phyloP scores from a whole-genome alignment of 441 rosid species.

The Erodium moschatum region DNA sequence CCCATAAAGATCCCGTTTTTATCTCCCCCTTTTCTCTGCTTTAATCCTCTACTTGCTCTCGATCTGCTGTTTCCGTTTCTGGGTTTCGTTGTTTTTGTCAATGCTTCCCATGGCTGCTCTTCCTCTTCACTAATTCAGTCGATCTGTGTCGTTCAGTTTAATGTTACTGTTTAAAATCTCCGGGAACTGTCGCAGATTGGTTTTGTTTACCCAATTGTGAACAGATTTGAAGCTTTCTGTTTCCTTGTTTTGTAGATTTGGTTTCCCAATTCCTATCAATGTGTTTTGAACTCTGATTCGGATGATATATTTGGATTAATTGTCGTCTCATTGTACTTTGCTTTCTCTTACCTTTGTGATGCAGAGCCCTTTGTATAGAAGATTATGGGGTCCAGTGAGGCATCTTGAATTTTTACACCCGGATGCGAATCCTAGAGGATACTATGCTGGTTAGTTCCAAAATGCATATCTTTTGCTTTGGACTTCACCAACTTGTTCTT shows the following conservation, averaged over 20 bases:
- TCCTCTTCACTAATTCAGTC: neutral
- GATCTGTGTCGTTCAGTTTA: neutral
- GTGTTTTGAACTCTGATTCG: neutral
- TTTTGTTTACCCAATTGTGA: neutral
- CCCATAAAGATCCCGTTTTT: neutral
- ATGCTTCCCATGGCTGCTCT: neutral
- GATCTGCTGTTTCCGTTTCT: constrained; percentile 1
- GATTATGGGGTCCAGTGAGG: constrained; percentile 83
- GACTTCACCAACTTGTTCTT: neutral
- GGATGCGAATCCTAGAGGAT: constrained; percentile 69
- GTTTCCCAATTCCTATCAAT: neutral
- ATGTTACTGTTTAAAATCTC: neutral
- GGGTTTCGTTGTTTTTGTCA: constrained; percentile 6
- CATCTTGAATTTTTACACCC: constrained; percentile 69
- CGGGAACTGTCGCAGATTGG: neutral
- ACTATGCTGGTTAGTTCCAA: constrained; percentile 52
- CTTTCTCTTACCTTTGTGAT: constrained; percentile 19
- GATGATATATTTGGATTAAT: neutral
- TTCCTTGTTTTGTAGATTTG: neutral
- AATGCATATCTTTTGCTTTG: neutral
- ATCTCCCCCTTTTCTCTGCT: neutral
- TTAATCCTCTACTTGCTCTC: neutral
- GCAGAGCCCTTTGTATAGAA: constrained; percentile 65
- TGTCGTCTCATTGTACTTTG: neutral
- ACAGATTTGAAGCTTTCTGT: neutral